Conservation (phyloP, 2,329 filamentous ascomycete genomes). For the Akanthomyces muscarius region DNA sequence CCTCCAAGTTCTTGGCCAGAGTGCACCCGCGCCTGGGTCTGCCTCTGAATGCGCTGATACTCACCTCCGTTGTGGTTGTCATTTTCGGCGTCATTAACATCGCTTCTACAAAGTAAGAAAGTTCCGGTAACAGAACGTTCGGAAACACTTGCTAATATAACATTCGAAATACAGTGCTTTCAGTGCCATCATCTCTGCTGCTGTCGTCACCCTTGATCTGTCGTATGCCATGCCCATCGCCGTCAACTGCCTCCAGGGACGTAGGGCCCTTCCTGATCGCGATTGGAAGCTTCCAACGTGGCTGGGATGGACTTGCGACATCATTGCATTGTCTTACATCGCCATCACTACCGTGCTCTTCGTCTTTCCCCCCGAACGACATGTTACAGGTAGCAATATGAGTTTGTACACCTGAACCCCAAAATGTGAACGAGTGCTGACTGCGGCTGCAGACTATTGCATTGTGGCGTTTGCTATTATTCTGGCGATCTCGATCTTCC, state of each 20-base stretch:
- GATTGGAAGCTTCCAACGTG: slow-evolving; percentile 32
- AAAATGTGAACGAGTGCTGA: not conserved
- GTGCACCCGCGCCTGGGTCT: slow-evolving; percentile 59
- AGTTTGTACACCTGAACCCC: slow-evolving; percentile 30
- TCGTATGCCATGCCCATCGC: slow-evolving; percentile 71
- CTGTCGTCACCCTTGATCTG: slow-evolving; percentile 67
- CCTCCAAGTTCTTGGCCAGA: slow-evolving; percentile 54
- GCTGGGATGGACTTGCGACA: slow-evolving; percentile 35
- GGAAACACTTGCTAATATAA: not conserved
- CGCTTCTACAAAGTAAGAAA: slow-evolving; percentile 47
- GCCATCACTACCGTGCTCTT: slow-evolving; percentile 67
- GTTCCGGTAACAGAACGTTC: no score
- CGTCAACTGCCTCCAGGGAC: slow-evolving; percentile 64
- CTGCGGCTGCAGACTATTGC: slow-evolving; percentile 34
- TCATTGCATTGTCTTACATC: slow-evolving; percentile 56
- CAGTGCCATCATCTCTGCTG: slow-evolving; percentile 66
- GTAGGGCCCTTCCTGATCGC: slow-evolving; percentile 57
- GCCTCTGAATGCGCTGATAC: slow-evolving; percentile 61
- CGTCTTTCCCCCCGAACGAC: slow-evolving; percentile 65
- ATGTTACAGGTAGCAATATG: slow-evolving; percentile 64
- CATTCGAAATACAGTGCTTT: slow-evolving; percentile 49
- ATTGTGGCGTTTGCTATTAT: slow-evolving; percentile 45
- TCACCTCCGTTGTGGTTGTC: slow-evolving; percentile 58
- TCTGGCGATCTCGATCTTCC: slow-evolving; percentile 36
- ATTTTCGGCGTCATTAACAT: slow-evolving; percentile 69